Evolutionary conservation across 345 rosid species (phyloP), one percentile per base, ranked within the genome.

Genomic region (Jatropha curcas): DNA sequence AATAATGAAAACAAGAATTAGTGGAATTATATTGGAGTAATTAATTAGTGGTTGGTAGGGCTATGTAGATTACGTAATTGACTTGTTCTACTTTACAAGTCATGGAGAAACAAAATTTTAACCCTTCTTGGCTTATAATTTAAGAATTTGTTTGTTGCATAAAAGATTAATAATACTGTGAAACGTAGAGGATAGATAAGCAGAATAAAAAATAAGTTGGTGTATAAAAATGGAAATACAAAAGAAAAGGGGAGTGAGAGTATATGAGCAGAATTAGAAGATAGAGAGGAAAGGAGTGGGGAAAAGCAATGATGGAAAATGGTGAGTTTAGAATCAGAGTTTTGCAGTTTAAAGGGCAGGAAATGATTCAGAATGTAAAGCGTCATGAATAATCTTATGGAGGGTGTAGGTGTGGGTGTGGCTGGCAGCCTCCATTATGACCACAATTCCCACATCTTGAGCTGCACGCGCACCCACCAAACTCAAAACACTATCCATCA

Each of bases 401-500:
- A 46, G 31, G 72, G 55, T 25, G 72, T 76, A 77, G 78, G 65
- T 78, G 74, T 45, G 31, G 72, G 55, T 25, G 72, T 76, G 79
- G 78, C 67, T 78, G 79, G 78, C 78, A 79, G 62, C 79, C 70
- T 27, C 81, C 77, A 90, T 68, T 77, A 83, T 86, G 86, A 85
- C 88, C 88, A 83, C 90, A 84, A 76, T 83, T 46, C 83, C 88
- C 89, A 83, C 87, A 67, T 74, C 77, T 76, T 77, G 72, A 55
- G 72, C 79, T 76, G 91, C 93, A 88, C 83, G 92, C 92, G 96
- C 90, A 88, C 68, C 86, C 91, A 88, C 89, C 86, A 77, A 86
- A 80, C 86, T 79, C 79, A 60, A 31, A 12, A 60, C 80, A 72
- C 80, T 50, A 41, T 68, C 70, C 48, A 62, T 4, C 9, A 37